A percentile compares a stretch with the other conserved stretches of the same genome.
These are phyloP conservation scores for Thelephora ganbajun DNA, from an alignment of 768 basidiomycete genomes.

Conservation along the genomic window DNA sequence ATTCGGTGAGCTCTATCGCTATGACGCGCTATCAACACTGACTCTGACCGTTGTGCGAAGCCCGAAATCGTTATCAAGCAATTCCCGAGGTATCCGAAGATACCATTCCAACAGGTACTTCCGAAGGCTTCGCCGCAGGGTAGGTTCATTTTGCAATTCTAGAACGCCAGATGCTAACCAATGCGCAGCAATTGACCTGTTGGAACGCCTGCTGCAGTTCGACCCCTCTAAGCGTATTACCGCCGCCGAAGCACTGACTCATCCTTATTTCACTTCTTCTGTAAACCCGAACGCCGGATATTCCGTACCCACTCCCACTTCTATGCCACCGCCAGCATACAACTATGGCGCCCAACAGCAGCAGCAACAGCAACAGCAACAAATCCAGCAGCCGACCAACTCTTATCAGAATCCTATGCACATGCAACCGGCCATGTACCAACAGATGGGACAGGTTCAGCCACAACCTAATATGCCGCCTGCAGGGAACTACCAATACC, in stretches of 20 bases:
- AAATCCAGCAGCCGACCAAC: constrained; percentile 14
- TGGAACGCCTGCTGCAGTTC: constrained; percentile 91
- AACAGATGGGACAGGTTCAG: constrained; percentile 23
- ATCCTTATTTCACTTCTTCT: constrained; percentile 76
- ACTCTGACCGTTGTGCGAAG: constrained; percentile 3
- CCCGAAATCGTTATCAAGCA: constrained; percentile 58
- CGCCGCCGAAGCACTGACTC: constrained; percentile 80
- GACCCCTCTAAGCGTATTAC: constrained; percentile 87
- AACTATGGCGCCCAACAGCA: constrained; percentile 44
- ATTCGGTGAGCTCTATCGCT: constrained; percentile 49
- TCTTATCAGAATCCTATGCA: constrained; percentile 10
- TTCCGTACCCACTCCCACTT: constrained; percentile 30
- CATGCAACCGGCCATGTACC: constrained; percentile 1
- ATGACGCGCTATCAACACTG: background rate
- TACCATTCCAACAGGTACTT: constrained; percentile 66
- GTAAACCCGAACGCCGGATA: constrained; percentile 16
- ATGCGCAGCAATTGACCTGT: constrained; percentile 66
- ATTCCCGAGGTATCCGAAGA: constrained; percentile 78
- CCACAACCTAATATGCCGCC: constrained; percentile 19
- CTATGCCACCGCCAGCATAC: constrained; percentile 56
- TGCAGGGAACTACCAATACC: background rate
- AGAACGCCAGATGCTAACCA: background rate
- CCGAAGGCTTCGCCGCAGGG: constrained; percentile 82
- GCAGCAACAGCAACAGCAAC: constrained; percentile 23
- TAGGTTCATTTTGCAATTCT: constrained; percentile 14